Conservation (phyloP, 768 basidiomycete genomes). For the Boletus reticulatus region DNA sequence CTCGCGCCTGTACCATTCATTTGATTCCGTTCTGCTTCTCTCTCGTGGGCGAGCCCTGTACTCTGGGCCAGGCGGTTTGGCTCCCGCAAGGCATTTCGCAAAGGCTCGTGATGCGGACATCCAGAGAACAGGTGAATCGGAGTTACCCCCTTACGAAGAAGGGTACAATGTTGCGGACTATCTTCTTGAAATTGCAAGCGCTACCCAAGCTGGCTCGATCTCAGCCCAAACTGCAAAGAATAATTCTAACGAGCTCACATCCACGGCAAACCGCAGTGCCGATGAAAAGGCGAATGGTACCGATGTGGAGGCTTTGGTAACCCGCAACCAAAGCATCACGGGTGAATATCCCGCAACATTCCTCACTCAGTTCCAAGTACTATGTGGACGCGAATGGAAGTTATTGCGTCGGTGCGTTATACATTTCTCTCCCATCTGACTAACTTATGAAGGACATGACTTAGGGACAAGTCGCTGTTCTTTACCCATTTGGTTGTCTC, state of each 20-base stretch:
- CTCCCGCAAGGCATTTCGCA: conserved; percentile 68
- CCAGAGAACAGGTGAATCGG: conserved; percentile 34
- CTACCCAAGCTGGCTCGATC: conserved; percentile 49
- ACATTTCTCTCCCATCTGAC: neutral
- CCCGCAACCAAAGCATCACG: conserved; percentile 13
- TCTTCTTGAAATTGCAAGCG: conserved; percentile 82
- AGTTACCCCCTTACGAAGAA: conserved; percentile 54
- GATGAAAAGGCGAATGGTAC: conserved; percentile 12
- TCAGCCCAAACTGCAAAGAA: conserved; percentile 7
- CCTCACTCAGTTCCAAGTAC: conserved; percentile 83
- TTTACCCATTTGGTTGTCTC: conserved; percentile 74
- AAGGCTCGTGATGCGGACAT: conserved; percentile 24
- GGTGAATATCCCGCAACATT: conserved; percentile 68
- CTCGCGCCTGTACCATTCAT: conserved; percentile 81
- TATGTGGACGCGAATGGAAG: conserved; percentile 86
- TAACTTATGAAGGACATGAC: neutral
- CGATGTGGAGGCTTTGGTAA: conserved; percentile 22
- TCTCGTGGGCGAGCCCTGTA: conserved; percentile 78
- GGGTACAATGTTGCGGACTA: conserved; percentile 95
- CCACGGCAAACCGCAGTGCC: neutral
- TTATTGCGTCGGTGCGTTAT: conserved; percentile 58
- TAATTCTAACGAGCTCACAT: neutral
- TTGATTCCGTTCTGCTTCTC: conserved; percentile 78
- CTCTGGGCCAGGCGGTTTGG: conserved; percentile 70
- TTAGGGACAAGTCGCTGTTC: conserved; percentile 81